Percentiles rank a stretch among this genome's conserved stretches.
Evolutionary conservation across 768 basidiomycete species (phyloP).

Genomic region (Lentinula guzmanii): DNA sequence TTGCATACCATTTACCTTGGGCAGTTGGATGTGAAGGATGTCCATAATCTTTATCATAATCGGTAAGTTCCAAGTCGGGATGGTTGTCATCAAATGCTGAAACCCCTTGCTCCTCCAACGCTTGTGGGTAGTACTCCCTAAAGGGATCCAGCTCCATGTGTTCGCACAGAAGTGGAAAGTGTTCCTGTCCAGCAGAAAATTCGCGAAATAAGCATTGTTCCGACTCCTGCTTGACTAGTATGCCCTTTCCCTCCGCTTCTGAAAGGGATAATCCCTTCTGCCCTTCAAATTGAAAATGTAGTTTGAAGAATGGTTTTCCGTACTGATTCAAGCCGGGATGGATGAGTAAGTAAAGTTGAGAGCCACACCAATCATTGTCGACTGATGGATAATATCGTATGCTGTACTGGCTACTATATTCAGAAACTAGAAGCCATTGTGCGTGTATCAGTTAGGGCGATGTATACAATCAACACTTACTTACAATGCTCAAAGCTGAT

Average conservation of each 20-base stretch:
- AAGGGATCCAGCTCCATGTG: constrained; percentile 1
- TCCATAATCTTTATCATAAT: neutral
- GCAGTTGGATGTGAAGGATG: constrained; percentile 1
- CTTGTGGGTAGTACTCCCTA: neutral
- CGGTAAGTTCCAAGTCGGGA: neutral
- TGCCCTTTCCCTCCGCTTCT: neutral
- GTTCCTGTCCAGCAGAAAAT: neutral
- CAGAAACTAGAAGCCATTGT: neutral
- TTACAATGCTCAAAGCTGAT: constrained; percentile 1
- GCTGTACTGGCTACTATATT: neutral
- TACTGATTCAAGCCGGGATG: neutral
- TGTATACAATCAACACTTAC: neutral
- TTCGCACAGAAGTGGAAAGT: neutral
- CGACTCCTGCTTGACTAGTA: neutral
- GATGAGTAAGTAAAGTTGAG: neutral
- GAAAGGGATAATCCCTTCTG: neutral
- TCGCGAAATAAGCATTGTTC: neutral
- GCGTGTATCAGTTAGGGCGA: neutral
- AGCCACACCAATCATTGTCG: neutral
- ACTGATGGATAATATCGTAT: neutral
- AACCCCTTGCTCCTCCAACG: neutral
- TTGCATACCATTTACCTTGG: neutral
- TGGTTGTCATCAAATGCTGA: neutral
- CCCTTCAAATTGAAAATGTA: neutral
- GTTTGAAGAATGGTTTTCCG: constrained; percentile 1